phyloP scores from a whole-genome alignment of 1,284 basidiomycete species.

The Ganoderma sinense region DNA sequence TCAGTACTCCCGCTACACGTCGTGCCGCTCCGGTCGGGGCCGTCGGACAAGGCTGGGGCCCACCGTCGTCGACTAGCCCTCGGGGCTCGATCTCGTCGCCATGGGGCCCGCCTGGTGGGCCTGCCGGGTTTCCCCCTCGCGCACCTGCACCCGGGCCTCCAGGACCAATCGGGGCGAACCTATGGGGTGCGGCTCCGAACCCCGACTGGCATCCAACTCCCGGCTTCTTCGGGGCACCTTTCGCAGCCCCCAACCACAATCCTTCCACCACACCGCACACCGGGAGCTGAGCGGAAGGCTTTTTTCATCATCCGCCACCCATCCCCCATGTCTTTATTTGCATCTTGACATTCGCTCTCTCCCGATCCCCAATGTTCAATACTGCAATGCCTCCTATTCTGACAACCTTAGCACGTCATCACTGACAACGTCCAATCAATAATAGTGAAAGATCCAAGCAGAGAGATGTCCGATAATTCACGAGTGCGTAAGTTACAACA shows the following conservation, averaged over 20 bases:
- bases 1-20: slow-evolving; percentile 52
- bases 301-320: not conserved
- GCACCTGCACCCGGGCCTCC: slow-evolving; percentile 34
- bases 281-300: slow-evolving; percentile 47
- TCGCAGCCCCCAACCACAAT: slow-evolving; percentile 51
- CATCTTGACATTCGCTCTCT: slow-evolving; percentile 38
- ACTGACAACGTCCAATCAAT: slow-evolving; percentile 36
- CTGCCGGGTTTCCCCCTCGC: slow-evolving; percentile 44
- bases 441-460: slow-evolving; percentile 31
- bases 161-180: slow-evolving; percentile 42
- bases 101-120: slow-evolving; percentile 51
- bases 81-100: slow-evolving; percentile 45
- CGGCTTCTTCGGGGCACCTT: slow-evolving; percentile 54
- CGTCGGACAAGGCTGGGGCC: slow-evolving; percentile 48
- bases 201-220: slow-evolving; percentile 57
- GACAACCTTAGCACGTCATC: slow-evolving; percentile 35
- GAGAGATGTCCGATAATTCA: not conserved
- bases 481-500: slow-evolving; percentile 57
- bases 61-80: slow-evolving; percentile 50
- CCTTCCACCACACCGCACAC: slow-evolving; percentile 61
- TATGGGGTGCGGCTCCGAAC: slow-evolving; percentile 49
- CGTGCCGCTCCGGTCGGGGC: slow-evolving; percentile 50
- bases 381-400: slow-evolving; percentile 40
- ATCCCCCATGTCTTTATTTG: slow-evolving; percentile 29
- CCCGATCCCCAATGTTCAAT: slow-evolving; percentile 33